Evolutionary conservation across 2,329 filamentous ascomycete genomes (phyloP).

Genomic region (Venturia pyrina): DNA sequence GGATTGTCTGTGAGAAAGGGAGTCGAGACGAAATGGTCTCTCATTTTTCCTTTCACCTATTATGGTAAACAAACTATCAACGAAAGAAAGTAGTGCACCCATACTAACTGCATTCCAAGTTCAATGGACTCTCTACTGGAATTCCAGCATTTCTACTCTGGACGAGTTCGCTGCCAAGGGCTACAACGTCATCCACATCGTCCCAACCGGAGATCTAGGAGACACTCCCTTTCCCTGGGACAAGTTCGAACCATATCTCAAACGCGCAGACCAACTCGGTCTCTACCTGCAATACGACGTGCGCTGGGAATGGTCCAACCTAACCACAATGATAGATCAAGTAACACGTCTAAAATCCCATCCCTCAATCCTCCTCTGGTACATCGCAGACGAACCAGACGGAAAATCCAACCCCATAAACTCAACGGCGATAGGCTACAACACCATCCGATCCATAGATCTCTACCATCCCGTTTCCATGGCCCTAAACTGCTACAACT

Average conservation of each 20-base stretch:
- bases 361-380: conserved; percentile 34
- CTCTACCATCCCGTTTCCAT: conserved; percentile 52
- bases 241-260: conserved; percentile 30
- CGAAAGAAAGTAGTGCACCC: conserved; percentile 26
- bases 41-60: conserved; percentile 36
- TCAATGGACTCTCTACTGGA: conserved; percentile 22
- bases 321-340: conserved; percentile 27
- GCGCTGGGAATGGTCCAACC: conserved; percentile 31
- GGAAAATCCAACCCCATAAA: conserved; percentile 22
- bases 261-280: conserved; percentile 33
- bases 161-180: conserved; percentile 30
- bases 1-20: conserved; percentile 30
- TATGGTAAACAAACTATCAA: conserved; percentile 33
- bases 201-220: conserved; percentile 27
- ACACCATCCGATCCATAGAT: conserved; percentile 38
- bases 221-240: conserved; percentile 17
- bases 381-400: conserved; percentile 45
- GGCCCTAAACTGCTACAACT: conserved; percentile 52
- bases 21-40: conserved; percentile 16
- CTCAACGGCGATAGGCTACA: neutral
- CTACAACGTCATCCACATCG: conserved; percentile 38
- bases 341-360: conserved; percentile 25
- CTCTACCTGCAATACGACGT: conserved; percentile 40
- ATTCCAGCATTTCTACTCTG: conserved; percentile 21
- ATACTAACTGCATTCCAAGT: conserved; percentile 34